Evolutionary conservation across 2,329 filamentous ascomycete species (phyloP).

Genomic region (Aspergillus sclerotialis): DNA sequence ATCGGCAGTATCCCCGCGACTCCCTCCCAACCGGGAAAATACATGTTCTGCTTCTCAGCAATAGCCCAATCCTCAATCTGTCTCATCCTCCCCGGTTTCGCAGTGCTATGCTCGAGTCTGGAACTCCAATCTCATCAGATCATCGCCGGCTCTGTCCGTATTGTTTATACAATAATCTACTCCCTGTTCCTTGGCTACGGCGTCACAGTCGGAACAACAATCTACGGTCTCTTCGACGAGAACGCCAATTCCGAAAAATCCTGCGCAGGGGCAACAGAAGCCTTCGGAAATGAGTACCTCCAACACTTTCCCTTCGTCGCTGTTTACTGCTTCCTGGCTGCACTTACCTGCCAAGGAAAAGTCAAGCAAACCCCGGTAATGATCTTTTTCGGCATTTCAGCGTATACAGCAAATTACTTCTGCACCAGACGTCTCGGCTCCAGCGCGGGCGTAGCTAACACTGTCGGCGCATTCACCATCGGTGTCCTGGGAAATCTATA

Average conservation of each 20-base stretch:
- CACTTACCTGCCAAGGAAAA: background rate
- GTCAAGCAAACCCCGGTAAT: background rate
- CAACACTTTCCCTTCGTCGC: background rate
- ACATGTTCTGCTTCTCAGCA: conserved; percentile 39
- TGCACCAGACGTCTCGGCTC: background rate
- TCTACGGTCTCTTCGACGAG: conserved; percentile 52
- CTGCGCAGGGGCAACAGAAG: conserved; percentile 39
- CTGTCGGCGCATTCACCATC: background rate
- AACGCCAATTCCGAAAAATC: conserved; percentile 40
- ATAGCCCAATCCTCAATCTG: conserved; percentile 62
- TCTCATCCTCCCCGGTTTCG: conserved; percentile 59
- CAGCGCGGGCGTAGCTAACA: background rate
- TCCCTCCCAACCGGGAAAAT: no score
- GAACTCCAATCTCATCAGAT: conserved; percentile 60
- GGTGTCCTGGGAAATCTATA: background rate
- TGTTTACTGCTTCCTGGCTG: background rate
- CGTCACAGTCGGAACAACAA: conserved; percentile 54
- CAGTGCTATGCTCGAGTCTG: conserved; percentile 50
- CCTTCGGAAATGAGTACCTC: background rate
- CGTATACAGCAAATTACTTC: conserved; percentile 20
- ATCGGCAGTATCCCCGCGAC: conserved; percentile 55
- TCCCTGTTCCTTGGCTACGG: conserved; percentile 62
- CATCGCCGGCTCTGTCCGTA: conserved; percentile 60
- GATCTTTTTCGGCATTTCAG: background rate
- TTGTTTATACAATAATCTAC: conserved; percentile 64